These are phyloP conservation scores for Metarhizium brunneum DNA, from an alignment of 2,329 filamentous ascomycete genomes.

Conservation along the genomic window DNA sequence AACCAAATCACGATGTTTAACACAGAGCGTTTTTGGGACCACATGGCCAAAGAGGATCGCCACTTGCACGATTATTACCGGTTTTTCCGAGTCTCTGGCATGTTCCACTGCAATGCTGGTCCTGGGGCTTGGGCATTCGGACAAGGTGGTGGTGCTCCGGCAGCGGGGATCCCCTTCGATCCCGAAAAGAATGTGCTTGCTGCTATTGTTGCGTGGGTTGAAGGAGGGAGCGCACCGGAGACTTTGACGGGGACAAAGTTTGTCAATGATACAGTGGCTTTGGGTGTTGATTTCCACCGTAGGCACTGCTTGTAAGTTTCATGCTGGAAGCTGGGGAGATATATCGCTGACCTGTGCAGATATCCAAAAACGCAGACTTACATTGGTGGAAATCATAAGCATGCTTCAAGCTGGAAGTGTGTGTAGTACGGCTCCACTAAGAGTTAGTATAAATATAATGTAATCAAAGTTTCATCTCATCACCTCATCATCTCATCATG, in stretches of 20 bases:
- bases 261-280: conserved; percentile 9
- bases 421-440: background rate
- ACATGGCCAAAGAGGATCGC: conserved; percentile 22
- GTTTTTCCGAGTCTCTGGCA: conserved; percentile 44
- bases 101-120: conserved; percentile 41
- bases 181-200: conserved; percentile 34
- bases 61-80: conserved; percentile 33
- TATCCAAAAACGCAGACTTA: background rate
- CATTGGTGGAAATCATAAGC: background rate
- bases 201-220: conserved; percentile 40
- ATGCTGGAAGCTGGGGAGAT: background rate
- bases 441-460: background rate
- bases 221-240: conserved; percentile 30
- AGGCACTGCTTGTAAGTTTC: background rate
- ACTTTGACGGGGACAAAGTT: conserved; percentile 26
- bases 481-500: no score
- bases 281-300: background rate
- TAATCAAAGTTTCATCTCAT: background rate
- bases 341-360: background rate
- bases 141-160: conserved; percentile 9
- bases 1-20: conserved; percentile 27
- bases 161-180: conserved; percentile 16
- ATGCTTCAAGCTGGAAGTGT: background rate
- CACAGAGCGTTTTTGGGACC: conserved; percentile 14
- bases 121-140: conserved; percentile 31